Evolutionary conservation across 306 rosid species (phyloP), one percentile per base, ranked within the genome.

Genomic region (Lupinus albus): DNA sequence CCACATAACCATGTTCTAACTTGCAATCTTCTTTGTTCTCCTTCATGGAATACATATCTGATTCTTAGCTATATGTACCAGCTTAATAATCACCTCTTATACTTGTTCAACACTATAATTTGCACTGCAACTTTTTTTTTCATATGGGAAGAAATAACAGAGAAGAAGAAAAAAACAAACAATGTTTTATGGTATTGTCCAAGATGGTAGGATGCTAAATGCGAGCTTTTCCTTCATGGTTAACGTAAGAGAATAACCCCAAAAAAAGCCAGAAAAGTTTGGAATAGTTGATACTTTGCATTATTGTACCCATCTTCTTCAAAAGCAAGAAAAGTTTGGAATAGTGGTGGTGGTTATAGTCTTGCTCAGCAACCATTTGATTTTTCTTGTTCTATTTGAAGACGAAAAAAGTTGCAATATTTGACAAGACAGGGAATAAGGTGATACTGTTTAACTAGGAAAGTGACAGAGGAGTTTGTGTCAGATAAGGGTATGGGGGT

Each of bases 171-270:
- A 25, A 25, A 25, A 25, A 4, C 30, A 41, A 61, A 46, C 0
- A 7, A 13, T 2, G 2, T 7, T 30, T 28, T 61, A 70, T 63
- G 46, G 35, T 64, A 35, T 25, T 14, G 36, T 21, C 32, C 3
- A 55, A 58, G 16, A 52, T 20, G 59, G 14, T 25, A 16, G 60
- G 20, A 45, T 21, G 25, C 78, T 80, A 87, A 71, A 86, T 86
- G 51, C 79, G 78, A 67, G 91, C 85, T 66, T 84, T 86, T 53
- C 86, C 88, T 75, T 90, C 89, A 84, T 90, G 91, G 75, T 84
- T 87, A 33, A 76, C 86, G 67, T 75, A 76, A 8, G 88, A 83
- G 81, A 82, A 85, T 12, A 80, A 70, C 33, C 86, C 88, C 67
- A 82, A 82, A 42, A 82, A 76, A 7, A 85, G 80, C 82, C 80